phyloP scores from a whole-genome alignment of 1,139 yeast species.

The Spathaspora sp. region DNA sequence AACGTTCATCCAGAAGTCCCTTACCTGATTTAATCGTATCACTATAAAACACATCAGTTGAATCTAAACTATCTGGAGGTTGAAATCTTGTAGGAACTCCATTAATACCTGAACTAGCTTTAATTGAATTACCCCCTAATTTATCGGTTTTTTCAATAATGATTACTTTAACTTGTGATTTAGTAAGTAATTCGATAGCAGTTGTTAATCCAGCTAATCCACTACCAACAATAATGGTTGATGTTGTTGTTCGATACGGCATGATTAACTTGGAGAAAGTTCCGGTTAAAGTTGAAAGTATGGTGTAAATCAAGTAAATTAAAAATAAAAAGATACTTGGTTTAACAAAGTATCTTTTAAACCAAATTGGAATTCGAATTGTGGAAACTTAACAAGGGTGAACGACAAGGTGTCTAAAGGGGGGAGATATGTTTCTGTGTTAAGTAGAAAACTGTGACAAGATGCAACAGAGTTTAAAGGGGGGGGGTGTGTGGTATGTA shows the following conservation, averaged over 20 bases:
- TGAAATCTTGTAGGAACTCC: constrained; percentile 36
- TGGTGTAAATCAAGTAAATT: constrained; percentile 3
- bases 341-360: constrained; percentile 7
- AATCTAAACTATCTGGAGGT: constrained; percentile 20
- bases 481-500: too few relatives aligned
- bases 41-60: constrained; percentile 21
- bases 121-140: constrained; percentile 39
- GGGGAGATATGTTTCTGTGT: background rate
- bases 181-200: constrained; percentile 22
- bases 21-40: constrained; percentile 36
- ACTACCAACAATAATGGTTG: constrained; percentile 30
- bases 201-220: constrained; percentile 41
- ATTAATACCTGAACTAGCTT: constrained; percentile 43
- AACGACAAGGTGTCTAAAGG: too few relatives aligned
- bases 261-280: background rate
- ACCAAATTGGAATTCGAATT: constrained; percentile 6
- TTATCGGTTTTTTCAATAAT: constrained; percentile 30
- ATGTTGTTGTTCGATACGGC: background rate
- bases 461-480: too few relatives aligned
- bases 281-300: background rate
- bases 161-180: constrained; percentile 25
- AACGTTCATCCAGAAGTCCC: constrained; percentile 22
- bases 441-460: background rate
- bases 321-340: constrained; percentile 9
- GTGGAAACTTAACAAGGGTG: constrained; percentile 2